These are phyloP conservation scores for Lactarius psammicola DNA, from an alignment of 768 basidiomycete species.

Conservation along the genomic window DNA sequence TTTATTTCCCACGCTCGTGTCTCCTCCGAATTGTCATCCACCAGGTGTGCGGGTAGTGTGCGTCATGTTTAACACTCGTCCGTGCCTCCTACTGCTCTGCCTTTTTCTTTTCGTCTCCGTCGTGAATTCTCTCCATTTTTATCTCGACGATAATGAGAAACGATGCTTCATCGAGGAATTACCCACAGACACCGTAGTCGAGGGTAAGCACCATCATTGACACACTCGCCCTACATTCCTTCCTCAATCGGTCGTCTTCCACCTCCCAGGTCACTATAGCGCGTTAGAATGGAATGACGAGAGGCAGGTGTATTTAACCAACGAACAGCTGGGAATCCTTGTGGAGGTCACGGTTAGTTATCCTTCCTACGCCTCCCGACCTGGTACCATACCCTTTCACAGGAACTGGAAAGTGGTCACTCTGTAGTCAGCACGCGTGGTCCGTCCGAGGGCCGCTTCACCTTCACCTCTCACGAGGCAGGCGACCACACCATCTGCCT, in stretches of 20 bases:
- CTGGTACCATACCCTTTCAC: conserved; percentile 9
- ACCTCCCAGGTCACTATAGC: conserved; percentile 75
- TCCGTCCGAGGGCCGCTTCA: conserved; percentile 87
- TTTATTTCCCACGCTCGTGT: conserved; percentile 4
- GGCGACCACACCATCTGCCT: conserved; percentile 98
- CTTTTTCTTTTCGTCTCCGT: conserved; percentile 44
- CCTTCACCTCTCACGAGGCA: conserved; percentile 95
- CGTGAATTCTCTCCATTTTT: conserved; percentile 88
- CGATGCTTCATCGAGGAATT: conserved; percentile 97
- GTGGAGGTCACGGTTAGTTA: conserved; percentile 83
- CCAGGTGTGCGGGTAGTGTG: too few relatives aligned
- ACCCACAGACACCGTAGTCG: conserved; percentile 91
- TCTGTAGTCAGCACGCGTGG: conserved; percentile 87
- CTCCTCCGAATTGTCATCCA: conserved; percentile 9
- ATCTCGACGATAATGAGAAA: conserved; percentile 90
- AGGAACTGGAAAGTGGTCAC: conserved; percentile 88
- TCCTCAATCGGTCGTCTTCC: background rate
- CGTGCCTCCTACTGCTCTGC: conserved; percentile 36
- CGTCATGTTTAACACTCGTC: conserved; percentile 14
- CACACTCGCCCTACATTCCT: background rate
- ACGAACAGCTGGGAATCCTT: conserved; percentile 80
- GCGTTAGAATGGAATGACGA: conserved; percentile 89
- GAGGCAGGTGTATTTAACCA: conserved; percentile 61
- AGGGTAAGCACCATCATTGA: conserved; percentile 53
- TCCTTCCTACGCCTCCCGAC: background rate